Percentiles rank a stretch among this genome's conserved stretches.
Conservation (phyloP, 2,329 filamentous ascomycete genomes). For the Ophiostoma angusticollis region DNA sequence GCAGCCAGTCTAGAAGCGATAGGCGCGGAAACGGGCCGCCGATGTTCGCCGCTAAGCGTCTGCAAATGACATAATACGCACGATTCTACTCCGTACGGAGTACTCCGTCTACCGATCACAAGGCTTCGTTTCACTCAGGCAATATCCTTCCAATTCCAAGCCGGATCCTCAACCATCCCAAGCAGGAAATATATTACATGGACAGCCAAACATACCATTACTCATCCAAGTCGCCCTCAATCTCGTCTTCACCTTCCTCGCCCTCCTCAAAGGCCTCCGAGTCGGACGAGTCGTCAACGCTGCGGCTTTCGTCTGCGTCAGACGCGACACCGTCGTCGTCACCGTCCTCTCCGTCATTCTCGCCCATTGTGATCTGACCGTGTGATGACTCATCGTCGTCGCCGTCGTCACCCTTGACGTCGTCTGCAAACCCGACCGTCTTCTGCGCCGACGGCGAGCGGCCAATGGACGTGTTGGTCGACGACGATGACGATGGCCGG, state of each 20-base stretch:
- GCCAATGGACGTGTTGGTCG: constrained; percentile 4
- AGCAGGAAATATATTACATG: no score
- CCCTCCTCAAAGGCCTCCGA: constrained; percentile 22
- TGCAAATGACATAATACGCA: no score
- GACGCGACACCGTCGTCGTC: background rate
- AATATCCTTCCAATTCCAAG: no score
- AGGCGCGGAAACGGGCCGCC: no score
- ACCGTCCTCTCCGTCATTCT: background rate
- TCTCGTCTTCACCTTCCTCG: constrained; percentile 19
- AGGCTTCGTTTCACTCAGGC: no score
- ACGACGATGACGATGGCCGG: constrained; percentile 8
- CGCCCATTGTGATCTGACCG: background rate
- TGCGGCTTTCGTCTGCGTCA: background rate
- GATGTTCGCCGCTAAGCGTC: no score
- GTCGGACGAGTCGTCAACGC: constrained; percentile 7
- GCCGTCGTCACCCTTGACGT: constrained; percentile 25
- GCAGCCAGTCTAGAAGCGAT: no score
- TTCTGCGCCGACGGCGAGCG: constrained; percentile 27
- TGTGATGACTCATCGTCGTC: constrained; percentile 16
- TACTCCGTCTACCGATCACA: no score
- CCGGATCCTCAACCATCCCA: no score
- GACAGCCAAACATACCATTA: no score
- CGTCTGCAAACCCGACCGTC: constrained; percentile 50
- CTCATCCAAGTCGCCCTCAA: constrained; percentile 15
- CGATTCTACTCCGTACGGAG: no score